phyloP scores from a whole-genome alignment of 2,329 filamentous ascomycete species.

The Nannizzia gypsea region DNA sequence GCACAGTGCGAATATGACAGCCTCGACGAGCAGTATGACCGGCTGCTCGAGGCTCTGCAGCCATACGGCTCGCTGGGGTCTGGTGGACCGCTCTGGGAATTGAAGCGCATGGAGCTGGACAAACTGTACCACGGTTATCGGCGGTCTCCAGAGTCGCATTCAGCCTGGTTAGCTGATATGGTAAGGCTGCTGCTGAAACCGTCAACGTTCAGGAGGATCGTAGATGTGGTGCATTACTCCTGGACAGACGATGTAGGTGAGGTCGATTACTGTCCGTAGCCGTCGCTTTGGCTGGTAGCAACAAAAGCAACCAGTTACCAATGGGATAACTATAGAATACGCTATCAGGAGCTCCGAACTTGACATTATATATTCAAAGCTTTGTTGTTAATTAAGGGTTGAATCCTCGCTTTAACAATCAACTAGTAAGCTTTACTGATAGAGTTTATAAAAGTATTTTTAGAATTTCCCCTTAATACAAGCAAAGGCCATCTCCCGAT shows the following conservation, averaged over 20 bases:
- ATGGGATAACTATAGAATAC: too few relatives aligned
- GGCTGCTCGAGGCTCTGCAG: slow-evolving; percentile 11
- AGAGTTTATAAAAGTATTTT: too few relatives aligned
- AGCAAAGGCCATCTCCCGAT: too few relatives aligned
- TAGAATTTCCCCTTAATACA: too few relatives aligned
- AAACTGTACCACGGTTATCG: slow-evolving; percentile 10
- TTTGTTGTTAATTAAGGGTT: too few relatives aligned
- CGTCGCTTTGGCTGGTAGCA: too few relatives aligned
- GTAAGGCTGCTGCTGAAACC: slow-evolving; percentile 15
- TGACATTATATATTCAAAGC: too few relatives aligned
- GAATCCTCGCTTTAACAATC: too few relatives aligned
- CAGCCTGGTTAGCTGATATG: slow-evolving; percentile 17
- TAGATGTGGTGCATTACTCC: slow-evolving; percentile 19
- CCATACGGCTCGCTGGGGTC: slow-evolving; percentile 13
- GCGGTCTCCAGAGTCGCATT: neutral
- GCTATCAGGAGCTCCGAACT: too few relatives aligned
- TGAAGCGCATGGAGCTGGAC: slow-evolving; percentile 14
- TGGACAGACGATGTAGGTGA: slow-evolving; percentile 16
- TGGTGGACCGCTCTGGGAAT: slow-evolving; percentile 8
- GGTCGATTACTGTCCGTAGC: slow-evolving; percentile 19
- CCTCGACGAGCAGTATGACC: slow-evolving; percentile 8
- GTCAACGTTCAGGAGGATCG: slow-evolving; percentile 14
- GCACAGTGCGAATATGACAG: neutral
- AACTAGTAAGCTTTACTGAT: too few relatives aligned
- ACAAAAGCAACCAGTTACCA: too few relatives aligned